These are phyloP conservation scores for Eucalyptus viminalis DNA, from an alignment of 345 rosid species.

Conservation along the genomic window DNA sequence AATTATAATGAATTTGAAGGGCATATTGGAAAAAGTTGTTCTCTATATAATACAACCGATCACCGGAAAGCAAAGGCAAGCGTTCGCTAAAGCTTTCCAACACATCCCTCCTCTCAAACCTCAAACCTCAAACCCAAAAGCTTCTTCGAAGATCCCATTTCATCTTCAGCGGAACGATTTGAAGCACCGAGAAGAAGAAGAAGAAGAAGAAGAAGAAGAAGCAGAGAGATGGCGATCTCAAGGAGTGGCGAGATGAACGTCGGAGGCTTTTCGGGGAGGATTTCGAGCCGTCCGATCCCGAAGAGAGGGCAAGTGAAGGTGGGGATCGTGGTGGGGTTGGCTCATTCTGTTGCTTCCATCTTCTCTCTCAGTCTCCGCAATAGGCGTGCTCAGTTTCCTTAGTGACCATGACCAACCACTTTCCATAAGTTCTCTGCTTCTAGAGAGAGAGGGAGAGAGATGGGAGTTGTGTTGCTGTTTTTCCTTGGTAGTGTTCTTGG, in stretches of 20 bases:
- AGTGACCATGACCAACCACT: neutral
- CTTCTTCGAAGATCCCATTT: too few species aligned
- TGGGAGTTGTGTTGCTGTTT: neutral
- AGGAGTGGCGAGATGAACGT: neutral
- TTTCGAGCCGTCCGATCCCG: slow-evolving; percentile 22
- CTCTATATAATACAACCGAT: too few species aligned
- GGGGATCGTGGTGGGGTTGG: slow-evolving; percentile 31
- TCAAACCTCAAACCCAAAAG: too few species aligned
- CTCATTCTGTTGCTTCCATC: slow-evolving; percentile 32
- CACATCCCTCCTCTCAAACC: too few species aligned
- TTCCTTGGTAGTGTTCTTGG: neutral
- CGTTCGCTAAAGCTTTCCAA: too few species aligned
- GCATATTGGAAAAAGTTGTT: too few species aligned
- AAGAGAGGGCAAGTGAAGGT: slow-evolving; percentile 36
- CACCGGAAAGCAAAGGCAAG: too few species aligned
- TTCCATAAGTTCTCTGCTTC: neutral
- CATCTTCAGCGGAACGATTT: too few species aligned
- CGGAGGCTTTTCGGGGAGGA: neutral
- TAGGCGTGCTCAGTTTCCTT: neutral
- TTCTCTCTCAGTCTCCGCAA: neutral
- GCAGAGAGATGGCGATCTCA: neutral
- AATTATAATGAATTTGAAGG: too few species aligned
- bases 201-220: too few species aligned
- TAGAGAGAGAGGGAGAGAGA: neutral
- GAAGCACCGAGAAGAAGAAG: too few species aligned